Evolutionary conservation across 1,284 basidiomycete genomes (phyloP), one percentile per base, ranked within the genome.

Genomic region (Volvariella surrecta): DNA sequence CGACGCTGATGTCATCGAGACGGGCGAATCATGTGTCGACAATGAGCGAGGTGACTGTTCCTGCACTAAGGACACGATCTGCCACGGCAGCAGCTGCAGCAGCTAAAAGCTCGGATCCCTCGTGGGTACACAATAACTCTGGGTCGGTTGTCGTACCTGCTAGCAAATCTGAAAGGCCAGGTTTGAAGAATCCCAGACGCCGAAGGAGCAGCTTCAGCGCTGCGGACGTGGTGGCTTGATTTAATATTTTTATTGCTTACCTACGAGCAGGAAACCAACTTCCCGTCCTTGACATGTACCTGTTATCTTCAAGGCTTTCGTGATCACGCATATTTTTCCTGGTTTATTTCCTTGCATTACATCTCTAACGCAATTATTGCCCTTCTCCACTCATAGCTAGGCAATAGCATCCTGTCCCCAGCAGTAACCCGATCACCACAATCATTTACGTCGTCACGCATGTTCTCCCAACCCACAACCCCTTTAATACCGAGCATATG

Each of bases 141-240:
- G 63, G 74, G n/a, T 74, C 76, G 3, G 76, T 85, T 17, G 81
- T 85, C 17, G 74, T 77, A 11, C 76, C 82, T 16, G 74, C 71
- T 13, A 73, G 74, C 19, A 86, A 84, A 60, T 69, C 76, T 2
- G 79, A 76, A 50, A 71, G 86, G 38, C 85, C 87, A 11, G 76
- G 79, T 2, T 60, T 87, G 50, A 68, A 83, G 44, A 80, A 69
- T 43, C 73, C 86, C 28, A 71, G 86, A 52, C 69, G 84, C 48
- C 66, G 87, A 55, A 68, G 87, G 46, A 89, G 87, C 55, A 89
- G 87, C 54, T 89, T 89, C 60, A 87, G 86, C 57, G 69, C 80
- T 45, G 83, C 83, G 7, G 83, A 91, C 59, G 78, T 90, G 30
- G 73, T 89, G 49, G 84, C 79, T 54, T 87, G 19, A 19, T 37